Evolutionary conservation across 129 eudicot genomes (phyloP).

Genomic region (Pulicaria dysenterica): DNA sequence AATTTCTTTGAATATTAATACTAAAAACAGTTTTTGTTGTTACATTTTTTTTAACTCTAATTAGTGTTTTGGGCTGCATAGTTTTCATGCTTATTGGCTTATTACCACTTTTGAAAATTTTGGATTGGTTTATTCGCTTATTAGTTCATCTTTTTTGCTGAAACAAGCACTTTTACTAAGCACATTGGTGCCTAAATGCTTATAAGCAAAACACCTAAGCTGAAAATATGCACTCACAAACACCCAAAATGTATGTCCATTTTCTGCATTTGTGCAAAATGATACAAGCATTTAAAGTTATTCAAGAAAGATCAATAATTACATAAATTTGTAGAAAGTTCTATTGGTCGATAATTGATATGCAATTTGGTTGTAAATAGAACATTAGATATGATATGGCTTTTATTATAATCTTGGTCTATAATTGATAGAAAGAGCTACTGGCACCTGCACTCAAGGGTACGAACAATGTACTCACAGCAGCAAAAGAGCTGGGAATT

Average conservation of each 20-base stretch:
- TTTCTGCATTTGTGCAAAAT: background rate
- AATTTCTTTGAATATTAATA: too few relatives aligned
- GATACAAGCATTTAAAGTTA: background rate
- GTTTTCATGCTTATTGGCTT: too few relatives aligned
- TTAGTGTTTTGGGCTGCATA: too few relatives aligned
- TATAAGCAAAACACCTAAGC: too few relatives aligned
- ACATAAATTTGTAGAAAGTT: background rate
- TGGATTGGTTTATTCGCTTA: too few relatives aligned
- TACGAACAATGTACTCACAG: slow-evolving; percentile 80
- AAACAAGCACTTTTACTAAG: too few relatives aligned
- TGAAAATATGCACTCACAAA: too few relatives aligned
- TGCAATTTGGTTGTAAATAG: slow-evolving; percentile 15
- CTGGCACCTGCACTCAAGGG: slow-evolving; percentile 87
- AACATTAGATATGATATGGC: slow-evolving; percentile 11
- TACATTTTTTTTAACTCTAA: too few relatives aligned
- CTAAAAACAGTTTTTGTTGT: too few relatives aligned
- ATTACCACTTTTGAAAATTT: too few relatives aligned
- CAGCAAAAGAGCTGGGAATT: slow-evolving; percentile 80
- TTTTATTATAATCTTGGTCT: slow-evolving; percentile 4
- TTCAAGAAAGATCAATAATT: background rate
- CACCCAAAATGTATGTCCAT: background rate
- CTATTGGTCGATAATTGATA: slow-evolving; percentile 16
- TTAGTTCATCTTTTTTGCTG: too few relatives aligned
- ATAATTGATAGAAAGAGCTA: slow-evolving; percentile 54
- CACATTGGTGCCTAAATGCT: too few relatives aligned